phyloP scores from a whole-genome alignment of 2,329 filamentous ascomycete species.

The Graphilbum ipis-grandicollis region DNA sequence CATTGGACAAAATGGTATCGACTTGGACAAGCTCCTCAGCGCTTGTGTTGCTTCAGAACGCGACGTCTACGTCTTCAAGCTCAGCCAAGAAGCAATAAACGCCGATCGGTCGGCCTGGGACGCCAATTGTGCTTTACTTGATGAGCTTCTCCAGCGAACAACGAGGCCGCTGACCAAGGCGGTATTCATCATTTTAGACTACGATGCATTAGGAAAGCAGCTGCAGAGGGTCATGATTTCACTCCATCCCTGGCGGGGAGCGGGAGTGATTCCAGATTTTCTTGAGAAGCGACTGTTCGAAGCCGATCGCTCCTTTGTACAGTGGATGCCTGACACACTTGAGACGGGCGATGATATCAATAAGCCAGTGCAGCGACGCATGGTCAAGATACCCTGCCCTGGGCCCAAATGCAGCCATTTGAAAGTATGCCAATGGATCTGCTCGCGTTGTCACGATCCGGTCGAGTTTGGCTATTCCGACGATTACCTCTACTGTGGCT shows the following conservation, averaged over 20 bases:
- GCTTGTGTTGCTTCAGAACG: not conserved
- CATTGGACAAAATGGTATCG: not conserved
- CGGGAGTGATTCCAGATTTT: not conserved
- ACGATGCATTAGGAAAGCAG: not conserved
- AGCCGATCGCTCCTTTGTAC: not conserved
- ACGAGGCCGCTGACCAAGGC: not conserved
- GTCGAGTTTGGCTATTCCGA: slow-evolving; percentile 15
- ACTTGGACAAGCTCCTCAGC: not conserved
- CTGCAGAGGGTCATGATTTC: slow-evolving; percentile 1
- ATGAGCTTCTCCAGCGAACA: not conserved
- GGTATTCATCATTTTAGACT: slow-evolving; percentile 1
- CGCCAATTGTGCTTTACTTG: not conserved
- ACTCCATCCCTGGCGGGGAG: not conserved
- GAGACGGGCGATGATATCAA: not conserved
- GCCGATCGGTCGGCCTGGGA: not conserved
- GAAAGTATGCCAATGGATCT: slow-evolving; percentile 7
- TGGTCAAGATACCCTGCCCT: slow-evolving; percentile 18
- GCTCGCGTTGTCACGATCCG: slow-evolving; percentile 11
- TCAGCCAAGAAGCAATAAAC: not conserved
- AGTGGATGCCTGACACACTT: not conserved
- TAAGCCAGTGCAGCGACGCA: slow-evolving; percentile 12
- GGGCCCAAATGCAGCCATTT: slow-evolving; percentile 9
- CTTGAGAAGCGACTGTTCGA: slow-evolving; percentile 1
- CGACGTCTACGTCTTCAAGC: slow-evolving; percentile 1
- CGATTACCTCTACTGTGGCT: slow-evolving; percentile 19